Evolutionary conservation across 2,329 filamentous ascomycete genomes (phyloP).

Genomic region (Ophiostoma australiae): DNA sequence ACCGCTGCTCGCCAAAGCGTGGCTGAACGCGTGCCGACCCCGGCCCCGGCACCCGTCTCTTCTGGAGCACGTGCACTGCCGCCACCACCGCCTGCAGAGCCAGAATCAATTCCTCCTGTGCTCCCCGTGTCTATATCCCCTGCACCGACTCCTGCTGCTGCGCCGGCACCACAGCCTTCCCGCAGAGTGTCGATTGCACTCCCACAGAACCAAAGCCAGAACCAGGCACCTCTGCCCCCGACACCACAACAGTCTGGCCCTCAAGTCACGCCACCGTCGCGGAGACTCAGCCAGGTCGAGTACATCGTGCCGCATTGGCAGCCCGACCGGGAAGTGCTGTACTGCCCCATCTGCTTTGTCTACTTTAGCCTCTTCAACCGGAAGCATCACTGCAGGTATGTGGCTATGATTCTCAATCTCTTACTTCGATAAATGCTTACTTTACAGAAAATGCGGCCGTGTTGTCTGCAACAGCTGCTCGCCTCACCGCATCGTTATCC

Average conservation of each 20-base stretch:
- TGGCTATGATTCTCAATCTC: slow-evolving; percentile 21
- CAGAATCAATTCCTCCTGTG: background rate
- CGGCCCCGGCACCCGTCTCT: background rate
- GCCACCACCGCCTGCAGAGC: background rate
- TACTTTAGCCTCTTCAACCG: slow-evolving; percentile 80
- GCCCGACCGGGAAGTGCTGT: slow-evolving; percentile 73
- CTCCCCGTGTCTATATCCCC: background rate
- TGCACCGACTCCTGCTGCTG: background rate
- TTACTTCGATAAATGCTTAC: background rate
- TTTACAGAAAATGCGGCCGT: slow-evolving; percentile 73
- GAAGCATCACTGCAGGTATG: slow-evolving; percentile 86
- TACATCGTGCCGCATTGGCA: slow-evolving; percentile 75
- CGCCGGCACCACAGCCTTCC: background rate
- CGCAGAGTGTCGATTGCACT: background rate
- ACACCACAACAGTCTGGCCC: background rate
- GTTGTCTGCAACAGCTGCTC: slow-evolving; percentile 89
- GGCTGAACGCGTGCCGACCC: background rate
- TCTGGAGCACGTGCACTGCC: background rate
- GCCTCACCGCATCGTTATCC: slow-evolving; percentile 91
- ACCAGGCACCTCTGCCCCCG: slow-evolving; percentile 12
- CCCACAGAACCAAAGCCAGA: background rate
- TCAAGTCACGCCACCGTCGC: background rate
- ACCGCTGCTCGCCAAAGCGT: background rate
- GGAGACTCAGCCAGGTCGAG: slow-evolving; percentile 31
- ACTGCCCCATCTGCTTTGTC: slow-evolving; percentile 77